Base-by-base conservation (phyloP, 768 basidiomycete genomes). In the Leucocoprinus leucothites region DNA sequence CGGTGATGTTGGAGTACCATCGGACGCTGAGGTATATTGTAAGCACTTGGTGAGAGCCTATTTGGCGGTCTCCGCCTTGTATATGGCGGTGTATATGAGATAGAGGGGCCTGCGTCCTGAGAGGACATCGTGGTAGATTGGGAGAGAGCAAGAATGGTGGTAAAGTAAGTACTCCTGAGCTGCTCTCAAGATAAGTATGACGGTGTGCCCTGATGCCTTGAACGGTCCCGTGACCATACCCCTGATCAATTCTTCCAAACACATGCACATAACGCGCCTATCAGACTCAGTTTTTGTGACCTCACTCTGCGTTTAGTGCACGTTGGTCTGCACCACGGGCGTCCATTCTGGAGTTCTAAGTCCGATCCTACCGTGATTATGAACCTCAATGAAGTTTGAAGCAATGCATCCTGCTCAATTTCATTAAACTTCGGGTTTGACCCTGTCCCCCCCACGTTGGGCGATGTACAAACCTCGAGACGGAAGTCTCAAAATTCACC, bases 201-300 rank as follows among this genome's bases (percentile, higher is more conserved):
- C 52, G 43, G 1, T 31, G n/a, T n/a, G n/a, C n/a, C n/a, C n/a
- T n/a, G n/a, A n/a, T 18, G 9, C 9, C 34, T 16, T 18, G 18
- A 48, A 49, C 47, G 47, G 48, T 56, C 54, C 41, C 54, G 54
- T 56, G 54, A 3, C 8, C 25, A 38, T 53, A 21, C 25, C 52
- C 45, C 16, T n/a, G 19, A n/a, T 48, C 16, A n/a, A 11, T 3
- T n/a, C n/a, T 4, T 38, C 40, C 53, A 55, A 55, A 56, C 28
- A 56, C 21, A 1, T 38, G 25, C 47, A 56, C 47, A 48, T 25
- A 56, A 56, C 54, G 41, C 54, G 48, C 36, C 47, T 7, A 16
- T 41, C 11, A 11, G 5, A 3, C 11, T n/a, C 3, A 4, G 9
- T 38, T 38, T 38, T 38, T 13, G 9, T 38, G 11, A 38, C 16